These are phyloP conservation scores for Phytophthora foliorum DNA, from an alignment of 352 stramenopile species.

Conservation along the genomic window DNA sequence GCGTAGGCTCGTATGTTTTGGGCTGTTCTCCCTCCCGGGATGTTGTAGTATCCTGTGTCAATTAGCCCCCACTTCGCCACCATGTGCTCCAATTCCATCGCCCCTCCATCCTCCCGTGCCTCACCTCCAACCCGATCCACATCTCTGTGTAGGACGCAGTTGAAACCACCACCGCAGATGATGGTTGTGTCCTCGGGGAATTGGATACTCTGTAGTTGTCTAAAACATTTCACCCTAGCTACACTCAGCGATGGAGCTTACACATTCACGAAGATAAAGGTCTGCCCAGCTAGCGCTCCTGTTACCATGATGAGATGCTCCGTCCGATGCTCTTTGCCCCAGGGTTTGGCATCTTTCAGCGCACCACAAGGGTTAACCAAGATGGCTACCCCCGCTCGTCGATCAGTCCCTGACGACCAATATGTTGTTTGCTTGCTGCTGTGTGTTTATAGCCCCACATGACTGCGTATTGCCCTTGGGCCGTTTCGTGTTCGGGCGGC, in stretches of 20 bases:
- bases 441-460: too few species aligned
- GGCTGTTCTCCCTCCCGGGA: not conserved
- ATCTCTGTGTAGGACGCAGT: not conserved
- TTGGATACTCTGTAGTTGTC: too few species aligned
- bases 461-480: too few species aligned
- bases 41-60: not conserved
- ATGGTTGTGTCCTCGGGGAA: not conserved
- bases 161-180: not conserved
- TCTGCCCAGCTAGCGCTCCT: not conserved
- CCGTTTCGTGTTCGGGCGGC: too few species aligned
- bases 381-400: too few species aligned
- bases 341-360: not conserved
- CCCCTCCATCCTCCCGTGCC: not conserved
- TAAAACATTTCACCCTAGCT: too few species aligned
- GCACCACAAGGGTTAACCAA: not conserved
- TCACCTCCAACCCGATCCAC: not conserved
- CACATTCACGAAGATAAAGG: not conserved
- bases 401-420: too few species aligned
- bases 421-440: too few species aligned
- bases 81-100: not conserved
- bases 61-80: not conserved
- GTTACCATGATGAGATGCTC: not conserved
- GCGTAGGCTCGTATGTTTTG: not conserved
- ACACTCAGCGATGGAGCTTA: not conserved
- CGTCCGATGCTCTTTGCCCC: too few species aligned